Evolutionary conservation across 306 rosid genomes (phyloP).

Genomic region (Vigna unguiculata): DNA sequence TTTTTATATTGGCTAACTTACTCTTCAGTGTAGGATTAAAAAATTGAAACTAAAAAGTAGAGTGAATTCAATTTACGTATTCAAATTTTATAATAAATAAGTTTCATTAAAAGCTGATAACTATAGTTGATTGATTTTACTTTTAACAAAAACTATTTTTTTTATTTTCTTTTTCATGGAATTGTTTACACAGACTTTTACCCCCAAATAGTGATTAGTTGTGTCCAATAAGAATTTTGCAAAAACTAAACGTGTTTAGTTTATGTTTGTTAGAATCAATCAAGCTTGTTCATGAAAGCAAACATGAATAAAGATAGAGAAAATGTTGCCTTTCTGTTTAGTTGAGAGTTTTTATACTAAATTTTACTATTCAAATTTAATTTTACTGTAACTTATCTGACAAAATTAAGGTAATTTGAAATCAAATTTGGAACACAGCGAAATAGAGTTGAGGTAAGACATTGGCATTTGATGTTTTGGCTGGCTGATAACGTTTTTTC

Average conservation of each 20-base stretch:
- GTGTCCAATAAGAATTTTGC: background rate
- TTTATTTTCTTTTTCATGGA: no score
- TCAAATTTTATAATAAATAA: no score
- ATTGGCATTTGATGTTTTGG: conserved; percentile 6
- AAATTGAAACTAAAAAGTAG: no score
- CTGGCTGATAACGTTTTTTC: conserved; percentile 13
- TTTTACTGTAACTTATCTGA: background rate
- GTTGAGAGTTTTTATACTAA: background rate
- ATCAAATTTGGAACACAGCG: background rate
- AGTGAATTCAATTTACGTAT: no score
- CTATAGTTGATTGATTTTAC: no score
- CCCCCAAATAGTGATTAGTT: no score
- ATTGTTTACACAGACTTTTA: no score
- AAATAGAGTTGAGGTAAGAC: background rate
- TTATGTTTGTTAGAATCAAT: background rate
- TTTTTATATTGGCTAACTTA: background rate
- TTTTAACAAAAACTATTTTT: no score
- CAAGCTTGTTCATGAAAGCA: background rate
- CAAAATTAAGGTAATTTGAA: no score
- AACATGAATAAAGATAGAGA: background rate
- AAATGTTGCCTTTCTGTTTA: background rate
- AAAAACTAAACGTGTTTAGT: background rate
- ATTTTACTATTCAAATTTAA: background rate
- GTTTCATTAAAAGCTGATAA: no score
- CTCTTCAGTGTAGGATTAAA: no score